Percentiles rank a stretch among this genome's conserved stretches.
phyloP scores from a whole-genome alignment of 768 basidiomycete genomes.

The Stropharia rugosoannulata region DNA sequence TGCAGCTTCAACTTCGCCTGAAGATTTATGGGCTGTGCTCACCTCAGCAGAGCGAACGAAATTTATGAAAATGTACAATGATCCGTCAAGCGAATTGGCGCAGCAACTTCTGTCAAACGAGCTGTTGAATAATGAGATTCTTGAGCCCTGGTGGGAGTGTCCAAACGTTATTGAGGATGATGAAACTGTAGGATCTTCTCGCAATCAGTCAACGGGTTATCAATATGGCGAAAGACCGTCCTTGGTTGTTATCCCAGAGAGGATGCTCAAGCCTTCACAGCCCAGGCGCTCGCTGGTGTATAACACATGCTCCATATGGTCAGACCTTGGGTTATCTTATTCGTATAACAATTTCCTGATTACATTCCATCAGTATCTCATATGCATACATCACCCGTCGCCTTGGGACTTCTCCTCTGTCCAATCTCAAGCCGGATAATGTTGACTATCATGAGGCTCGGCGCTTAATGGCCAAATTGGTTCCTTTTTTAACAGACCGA shows the following conservation, averaged over 20 bases:
- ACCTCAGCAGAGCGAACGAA: constrained; percentile 56
- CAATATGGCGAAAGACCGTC: constrained; percentile 39
- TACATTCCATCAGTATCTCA: constrained; percentile 45
- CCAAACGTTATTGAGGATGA: constrained; percentile 6
- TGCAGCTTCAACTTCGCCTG: constrained; percentile 54
- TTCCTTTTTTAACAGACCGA: constrained; percentile 65
- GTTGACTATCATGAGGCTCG: constrained; percentile 47
- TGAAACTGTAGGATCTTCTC: constrained; percentile 4
- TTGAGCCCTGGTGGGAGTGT: constrained; percentile 76
- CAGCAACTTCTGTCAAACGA: constrained; percentile 58
- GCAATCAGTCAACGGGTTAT: neutral
- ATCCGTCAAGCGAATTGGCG: constrained; percentile 63
- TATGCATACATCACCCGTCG: constrained; percentile 69
- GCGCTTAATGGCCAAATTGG: constrained; percentile 45
- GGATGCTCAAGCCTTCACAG: constrained; percentile 38
- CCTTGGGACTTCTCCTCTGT: constrained; percentile 58
- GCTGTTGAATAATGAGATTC: constrained; percentile 47
- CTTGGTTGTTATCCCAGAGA: constrained; percentile 44
- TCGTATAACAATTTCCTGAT: constrained; percentile 1
- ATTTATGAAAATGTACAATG: constrained; percentile 57
- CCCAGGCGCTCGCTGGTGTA: constrained; percentile 51
- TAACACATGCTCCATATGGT: constrained; percentile 72
- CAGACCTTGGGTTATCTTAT: constrained; percentile 26
- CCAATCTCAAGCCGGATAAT: constrained; percentile 34
- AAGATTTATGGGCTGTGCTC: constrained; percentile 61